phyloP scores from a whole-genome alignment of 371 early-diverging fungal species.

The Enteropsectra breve region DNA sequence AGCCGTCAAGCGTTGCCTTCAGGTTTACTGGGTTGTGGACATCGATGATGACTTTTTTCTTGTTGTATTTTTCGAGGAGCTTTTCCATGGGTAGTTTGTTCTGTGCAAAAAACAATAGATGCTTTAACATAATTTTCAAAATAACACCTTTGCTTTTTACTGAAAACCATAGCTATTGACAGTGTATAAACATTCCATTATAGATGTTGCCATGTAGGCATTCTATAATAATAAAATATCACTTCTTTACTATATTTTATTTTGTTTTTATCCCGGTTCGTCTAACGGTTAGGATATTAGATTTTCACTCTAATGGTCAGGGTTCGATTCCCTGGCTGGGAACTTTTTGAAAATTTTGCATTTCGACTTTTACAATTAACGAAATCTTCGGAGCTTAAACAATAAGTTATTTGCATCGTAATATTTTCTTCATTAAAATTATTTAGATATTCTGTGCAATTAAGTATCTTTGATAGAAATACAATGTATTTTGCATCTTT shows the following conservation, averaged over 20 bases:
- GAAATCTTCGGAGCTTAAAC: too few species aligned
- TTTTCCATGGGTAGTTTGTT: constrained; percentile 25
- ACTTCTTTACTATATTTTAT: neutral
- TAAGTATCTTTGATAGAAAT: too few species aligned
- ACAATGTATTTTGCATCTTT: too few species aligned
- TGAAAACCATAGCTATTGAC: too few species aligned
- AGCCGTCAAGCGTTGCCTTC: constrained; percentile 45
- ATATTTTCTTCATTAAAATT: too few species aligned
- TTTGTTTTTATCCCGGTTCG: constrained; percentile 26
- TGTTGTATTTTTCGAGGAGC: constrained; percentile 34
- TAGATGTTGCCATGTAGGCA: neutral
- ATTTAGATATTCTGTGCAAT: too few species aligned
- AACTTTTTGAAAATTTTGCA: too few species aligned
- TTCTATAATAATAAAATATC: neutral
- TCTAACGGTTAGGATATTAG: constrained; percentile 45
- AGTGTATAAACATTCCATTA: neutral
- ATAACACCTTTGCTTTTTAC: too few species aligned
- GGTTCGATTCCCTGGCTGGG: constrained; percentile 52
- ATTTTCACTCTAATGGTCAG: constrained; percentile 47
- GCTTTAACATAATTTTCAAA: too few species aligned
- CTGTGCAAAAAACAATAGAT: too few species aligned
- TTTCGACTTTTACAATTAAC: too few species aligned
- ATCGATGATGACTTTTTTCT: constrained; percentile 43
- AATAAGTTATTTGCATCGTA: too few species aligned
- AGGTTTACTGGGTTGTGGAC: constrained; percentile 38